phyloP scores from a whole-genome alignment of 495 filamentous ascomycete genomes.

The Penicillium riverlandense region DNA sequence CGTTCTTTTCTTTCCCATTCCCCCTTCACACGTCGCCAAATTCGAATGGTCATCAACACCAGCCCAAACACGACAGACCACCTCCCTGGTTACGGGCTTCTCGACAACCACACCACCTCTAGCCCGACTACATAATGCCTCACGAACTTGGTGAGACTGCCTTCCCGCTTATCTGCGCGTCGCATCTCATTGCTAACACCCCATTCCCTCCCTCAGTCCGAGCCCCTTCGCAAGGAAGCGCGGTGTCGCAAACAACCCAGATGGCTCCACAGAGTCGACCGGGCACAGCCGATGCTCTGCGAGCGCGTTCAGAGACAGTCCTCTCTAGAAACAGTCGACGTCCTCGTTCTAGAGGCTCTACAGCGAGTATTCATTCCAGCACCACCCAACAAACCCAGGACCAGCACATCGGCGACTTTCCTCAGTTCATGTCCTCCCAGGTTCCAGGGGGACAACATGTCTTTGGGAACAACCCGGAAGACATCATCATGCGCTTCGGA shows the following conservation, averaged over 20 bases:
- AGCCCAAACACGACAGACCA: conserved; percentile 11
- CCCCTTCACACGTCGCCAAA: not conserved
- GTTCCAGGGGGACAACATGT: conserved; percentile 42
- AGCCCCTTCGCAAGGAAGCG: conserved; percentile 21
- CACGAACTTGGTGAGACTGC: conserved; percentile 17
- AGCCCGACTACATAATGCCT: conserved; percentile 13
- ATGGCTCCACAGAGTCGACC: conserved; percentile 34
- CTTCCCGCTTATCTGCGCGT: not conserved
- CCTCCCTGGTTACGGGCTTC: conserved; percentile 25
- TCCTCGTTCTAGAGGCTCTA: conserved; percentile 73
- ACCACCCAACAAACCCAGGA: conserved; percentile 61
- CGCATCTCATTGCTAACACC: not conserved
- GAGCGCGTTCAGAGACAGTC: conserved; percentile 53
- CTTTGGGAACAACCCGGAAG: conserved; percentile 51
- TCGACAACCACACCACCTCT: conserved; percentile 16
- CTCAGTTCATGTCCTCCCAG: conserved; percentile 47
- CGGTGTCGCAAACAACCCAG: conserved; percentile 32
- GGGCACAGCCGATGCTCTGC: conserved; percentile 37
- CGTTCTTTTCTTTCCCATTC: conserved; percentile 2
- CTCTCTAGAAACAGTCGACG: conserved; percentile 54
- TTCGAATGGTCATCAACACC: conserved; percentile 9
- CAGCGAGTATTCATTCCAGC: conserved; percentile 69
- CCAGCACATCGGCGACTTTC: conserved; percentile 45
- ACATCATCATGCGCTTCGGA: conserved; percentile 55
- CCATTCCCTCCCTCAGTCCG: conserved; percentile 1